phyloP scores from a whole-genome alignment of 2,329 filamentous ascomycete genomes.

The Aspergillus brasiliensis region DNA sequence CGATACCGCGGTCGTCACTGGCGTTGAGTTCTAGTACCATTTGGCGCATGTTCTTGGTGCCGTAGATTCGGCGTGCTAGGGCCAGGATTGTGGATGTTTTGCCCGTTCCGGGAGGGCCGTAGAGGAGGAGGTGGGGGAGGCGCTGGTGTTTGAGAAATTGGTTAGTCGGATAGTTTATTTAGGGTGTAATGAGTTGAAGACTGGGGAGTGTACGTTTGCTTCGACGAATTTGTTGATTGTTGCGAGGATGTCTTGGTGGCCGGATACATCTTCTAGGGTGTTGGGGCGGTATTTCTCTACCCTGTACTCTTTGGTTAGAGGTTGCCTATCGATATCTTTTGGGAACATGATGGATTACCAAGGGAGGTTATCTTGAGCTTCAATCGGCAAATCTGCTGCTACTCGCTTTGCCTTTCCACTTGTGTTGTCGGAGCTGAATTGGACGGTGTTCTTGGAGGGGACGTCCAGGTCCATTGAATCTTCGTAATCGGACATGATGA shows the following conservation, averaged over 20 bases:
- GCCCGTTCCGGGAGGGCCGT: slow-evolving; percentile 93
- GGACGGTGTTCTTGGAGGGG: slow-evolving; percentile 51
- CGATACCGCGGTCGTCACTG: slow-evolving; percentile 94
- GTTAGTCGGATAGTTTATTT: background rate
- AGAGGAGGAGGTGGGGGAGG: slow-evolving; percentile 91
- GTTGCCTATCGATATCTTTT: too few relatives aligned
- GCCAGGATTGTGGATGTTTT: slow-evolving; percentile 97
- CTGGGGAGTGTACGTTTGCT: slow-evolving; percentile 64
- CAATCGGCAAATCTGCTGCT: slow-evolving; percentile 88
- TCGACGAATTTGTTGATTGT: slow-evolving; percentile 99
- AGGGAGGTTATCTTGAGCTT: slow-evolving; percentile 89
- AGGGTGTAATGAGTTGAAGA: background rate
- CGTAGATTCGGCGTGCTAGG: slow-evolving; percentile 90
- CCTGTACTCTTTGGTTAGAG: slow-evolving; percentile 52
- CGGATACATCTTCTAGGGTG: slow-evolving; percentile 87
- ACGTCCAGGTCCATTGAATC: slow-evolving; percentile 72
- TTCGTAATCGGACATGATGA: slow-evolving; percentile 56
- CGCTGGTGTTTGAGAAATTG: slow-evolving; percentile 50
- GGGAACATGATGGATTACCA: slow-evolving; percentile 60
- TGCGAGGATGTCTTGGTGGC: slow-evolving; percentile 93
- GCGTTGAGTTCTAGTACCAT: slow-evolving; percentile 99
- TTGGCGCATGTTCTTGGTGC: slow-evolving; percentile 86
- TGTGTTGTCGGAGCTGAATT: slow-evolving; percentile 73
- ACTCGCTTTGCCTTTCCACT: slow-evolving; percentile 83
- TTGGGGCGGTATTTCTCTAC: slow-evolving; percentile 96